These are phyloP conservation scores for Pouteria campechiana DNA, from an alignment of 179 eudicot genomes.

Conservation along the genomic window DNA sequence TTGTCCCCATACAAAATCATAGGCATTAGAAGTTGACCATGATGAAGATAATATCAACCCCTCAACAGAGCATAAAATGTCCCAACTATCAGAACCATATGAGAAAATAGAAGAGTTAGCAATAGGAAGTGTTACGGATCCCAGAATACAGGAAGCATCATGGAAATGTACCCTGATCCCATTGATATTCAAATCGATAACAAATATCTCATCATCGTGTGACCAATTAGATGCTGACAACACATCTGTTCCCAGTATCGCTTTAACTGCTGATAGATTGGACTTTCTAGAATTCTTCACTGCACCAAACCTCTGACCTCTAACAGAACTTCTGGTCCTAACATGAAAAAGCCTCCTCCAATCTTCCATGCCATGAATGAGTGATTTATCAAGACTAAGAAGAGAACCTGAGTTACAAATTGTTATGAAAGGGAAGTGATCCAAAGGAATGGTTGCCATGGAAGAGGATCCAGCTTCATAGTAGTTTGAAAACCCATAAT, in stretches of 20 bases:
- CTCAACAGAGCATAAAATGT: slow-evolving; percentile 54
- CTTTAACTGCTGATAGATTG: slow-evolving; percentile 4
- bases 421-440: slow-evolving; percentile 51
- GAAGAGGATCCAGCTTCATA: slow-evolving; percentile 29
- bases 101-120: slow-evolving; percentile 38
- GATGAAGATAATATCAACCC: slow-evolving; percentile 52
- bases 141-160: slow-evolving; percentile 62
- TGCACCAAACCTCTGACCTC: slow-evolving; percentile 10
- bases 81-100: slow-evolving; percentile 36
- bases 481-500: slow-evolving; percentile 51
- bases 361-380: slow-evolving; percentile 26
- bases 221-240: slow-evolving; percentile 4
- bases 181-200: slow-evolving; percentile 29
- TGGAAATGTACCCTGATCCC: slow-evolving; percentile 57
- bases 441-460: slow-evolving; percentile 34
- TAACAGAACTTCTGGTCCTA: slow-evolving; percentile 15
- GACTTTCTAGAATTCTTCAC: slow-evolving; percentile 8
- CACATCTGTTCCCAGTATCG: slow-evolving; percentile 8
- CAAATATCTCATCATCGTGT: slow-evolving; percentile 8
- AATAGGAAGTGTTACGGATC: slow-evolving; percentile 43
- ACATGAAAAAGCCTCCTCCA: slow-evolving; percentile 25
- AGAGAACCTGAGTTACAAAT: slow-evolving; percentile 32
- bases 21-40: slow-evolving; percentile 38
- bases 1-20: slow-evolving; percentile 78
- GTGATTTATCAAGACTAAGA: slow-evolving; percentile 22